A percentile compares a stretch with the other conserved stretches of the same genome.
Conservation (phyloP, 176 grass and related monocot genomes). For the Triticum timopheevii region DNA sequence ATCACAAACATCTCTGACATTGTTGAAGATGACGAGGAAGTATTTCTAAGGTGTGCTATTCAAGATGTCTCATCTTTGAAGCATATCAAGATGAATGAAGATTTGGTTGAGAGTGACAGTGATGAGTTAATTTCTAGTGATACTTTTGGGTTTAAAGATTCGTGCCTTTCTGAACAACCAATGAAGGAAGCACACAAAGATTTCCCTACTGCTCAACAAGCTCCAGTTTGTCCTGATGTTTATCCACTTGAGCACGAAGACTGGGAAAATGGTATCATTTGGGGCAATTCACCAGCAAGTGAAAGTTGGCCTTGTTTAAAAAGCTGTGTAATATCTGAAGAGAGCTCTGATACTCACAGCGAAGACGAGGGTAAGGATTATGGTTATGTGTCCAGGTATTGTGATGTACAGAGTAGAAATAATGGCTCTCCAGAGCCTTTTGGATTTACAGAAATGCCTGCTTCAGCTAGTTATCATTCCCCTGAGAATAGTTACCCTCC, state of each 20-base stretch:
- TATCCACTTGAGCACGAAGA: constrained; percentile 89
- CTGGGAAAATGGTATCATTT: constrained; percentile 93
- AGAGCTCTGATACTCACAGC: constrained; percentile 35
- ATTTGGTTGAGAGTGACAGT: constrained; percentile 53
- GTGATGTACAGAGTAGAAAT: constrained; percentile 35
- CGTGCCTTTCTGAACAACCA: constrained; percentile 69
- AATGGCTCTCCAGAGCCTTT: constrained; percentile 28
- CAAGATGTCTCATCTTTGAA: constrained; percentile 63
- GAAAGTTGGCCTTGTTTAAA: constrained; percentile 45
- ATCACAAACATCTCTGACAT: constrained; percentile 54
- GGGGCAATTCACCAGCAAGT: constrained; percentile 82
- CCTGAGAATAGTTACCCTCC: constrained; percentile 24
- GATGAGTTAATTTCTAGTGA: constrained; percentile 56
- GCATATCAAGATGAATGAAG: constrained; percentile 39
- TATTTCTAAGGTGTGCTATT: constrained; percentile 60
- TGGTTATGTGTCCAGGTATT: constrained; percentile 9
- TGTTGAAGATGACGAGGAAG: constrained; percentile 97
- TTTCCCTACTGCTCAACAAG: constrained; percentile 30
- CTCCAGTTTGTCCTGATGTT: constrained; percentile 77
- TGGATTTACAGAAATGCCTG: constrained; percentile 47
- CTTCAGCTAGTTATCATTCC: constrained; percentile 39
- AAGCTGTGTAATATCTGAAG: constrained; percentile 66
- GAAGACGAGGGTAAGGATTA: constrained; percentile 36
- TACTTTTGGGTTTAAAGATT: constrained; percentile 38
- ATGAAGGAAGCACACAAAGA: constrained; percentile 62